phyloP scores from a whole-genome alignment of 2,329 filamentous ascomycete species.

The Dactylonectria macrodidyma region DNA sequence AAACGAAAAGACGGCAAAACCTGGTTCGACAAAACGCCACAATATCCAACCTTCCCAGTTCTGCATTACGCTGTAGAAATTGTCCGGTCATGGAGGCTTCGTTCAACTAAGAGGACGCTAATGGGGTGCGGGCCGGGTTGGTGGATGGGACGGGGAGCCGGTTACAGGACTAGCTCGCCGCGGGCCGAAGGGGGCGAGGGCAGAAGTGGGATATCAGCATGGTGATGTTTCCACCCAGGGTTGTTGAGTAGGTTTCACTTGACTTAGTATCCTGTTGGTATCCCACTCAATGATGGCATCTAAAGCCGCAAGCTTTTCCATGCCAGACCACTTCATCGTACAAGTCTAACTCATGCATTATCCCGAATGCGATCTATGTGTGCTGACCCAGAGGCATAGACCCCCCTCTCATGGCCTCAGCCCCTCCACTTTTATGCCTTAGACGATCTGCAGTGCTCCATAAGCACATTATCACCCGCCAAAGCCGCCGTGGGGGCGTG shows the following conservation, averaged over 20 bases:
- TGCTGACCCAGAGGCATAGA: too few relatives aligned
- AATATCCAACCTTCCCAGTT: not conserved
- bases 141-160: not conserved
- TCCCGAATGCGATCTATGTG: too few relatives aligned
- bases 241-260: not conserved
- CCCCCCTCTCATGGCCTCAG: slow-evolving; percentile 6
- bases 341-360: too few relatives aligned
- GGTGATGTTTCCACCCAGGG: not conserved
- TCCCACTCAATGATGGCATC: too few relatives aligned
- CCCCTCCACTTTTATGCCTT: slow-evolving; percentile 12
- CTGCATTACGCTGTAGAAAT: not conserved
- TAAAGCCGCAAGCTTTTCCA: too few relatives aligned
- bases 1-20: not conserved
- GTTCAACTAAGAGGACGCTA: not conserved
- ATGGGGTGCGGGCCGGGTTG: not conserved
- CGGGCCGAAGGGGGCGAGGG: not conserved
- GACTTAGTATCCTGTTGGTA: not conserved
- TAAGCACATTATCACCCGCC: not conserved
- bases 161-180: not conserved
- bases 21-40: slow-evolving; percentile 7
- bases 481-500: not conserved
- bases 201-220: too few relatives aligned
- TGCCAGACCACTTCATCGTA: too few relatives aligned
- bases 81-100: too few relatives aligned
- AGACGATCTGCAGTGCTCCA: not conserved